Conservation (phyloP, 2,329 filamentous ascomycete genomes). For the Chrysoporthe austroafricana region DNA sequence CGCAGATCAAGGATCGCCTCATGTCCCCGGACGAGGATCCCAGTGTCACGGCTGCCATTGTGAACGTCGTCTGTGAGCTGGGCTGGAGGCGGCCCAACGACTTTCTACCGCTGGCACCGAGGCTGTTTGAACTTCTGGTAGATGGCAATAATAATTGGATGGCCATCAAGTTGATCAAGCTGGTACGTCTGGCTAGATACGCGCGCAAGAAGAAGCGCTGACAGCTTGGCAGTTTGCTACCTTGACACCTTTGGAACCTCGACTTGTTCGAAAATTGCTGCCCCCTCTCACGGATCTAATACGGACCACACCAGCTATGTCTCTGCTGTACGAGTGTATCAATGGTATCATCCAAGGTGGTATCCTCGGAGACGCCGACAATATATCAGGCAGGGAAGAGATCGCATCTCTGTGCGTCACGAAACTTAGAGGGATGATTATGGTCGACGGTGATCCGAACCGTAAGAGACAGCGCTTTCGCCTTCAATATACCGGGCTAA, state of each 20-base stretch:
- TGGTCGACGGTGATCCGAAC: constrained; percentile 91
- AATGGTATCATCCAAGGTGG: constrained; percentile 98
- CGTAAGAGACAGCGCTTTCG: constrained; percentile 56
- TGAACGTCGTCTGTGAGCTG: constrained; percentile 95
- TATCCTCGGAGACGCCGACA: constrained; percentile 82
- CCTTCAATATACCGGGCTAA: constrained; percentile 24
- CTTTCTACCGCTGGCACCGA: constrained; percentile 87
- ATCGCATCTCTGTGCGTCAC: constrained; percentile 90
- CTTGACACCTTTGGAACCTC: constrained; percentile 87
- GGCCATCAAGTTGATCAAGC: constrained; percentile 98
- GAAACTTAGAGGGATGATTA: constrained; percentile 92
- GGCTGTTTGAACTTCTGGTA: constrained; percentile 89
- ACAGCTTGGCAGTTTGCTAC: constrained; percentile 76
- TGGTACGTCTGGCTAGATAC: constrained; percentile 58
- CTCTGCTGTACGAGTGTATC: constrained; percentile 96
- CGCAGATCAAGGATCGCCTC: constrained; percentile 92
- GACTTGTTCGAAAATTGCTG: constrained; percentile 86
- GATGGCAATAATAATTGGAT: constrained; percentile 98
- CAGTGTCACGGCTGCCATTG: constrained; percentile 91
- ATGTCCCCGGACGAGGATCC: constrained; percentile 89
- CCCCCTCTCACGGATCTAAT: constrained; percentile 92
- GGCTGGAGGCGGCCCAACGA: constrained; percentile 93
- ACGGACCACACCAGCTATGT: constrained; percentile 94
- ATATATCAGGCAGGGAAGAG: constrained; percentile 82
- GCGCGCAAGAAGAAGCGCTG: neutral